Evolutionary conservation across 805 yeast species (phyloP), one percentile per base, ranked within the genome.

Genomic region (Starmerella khaoyaiensis): DNA sequence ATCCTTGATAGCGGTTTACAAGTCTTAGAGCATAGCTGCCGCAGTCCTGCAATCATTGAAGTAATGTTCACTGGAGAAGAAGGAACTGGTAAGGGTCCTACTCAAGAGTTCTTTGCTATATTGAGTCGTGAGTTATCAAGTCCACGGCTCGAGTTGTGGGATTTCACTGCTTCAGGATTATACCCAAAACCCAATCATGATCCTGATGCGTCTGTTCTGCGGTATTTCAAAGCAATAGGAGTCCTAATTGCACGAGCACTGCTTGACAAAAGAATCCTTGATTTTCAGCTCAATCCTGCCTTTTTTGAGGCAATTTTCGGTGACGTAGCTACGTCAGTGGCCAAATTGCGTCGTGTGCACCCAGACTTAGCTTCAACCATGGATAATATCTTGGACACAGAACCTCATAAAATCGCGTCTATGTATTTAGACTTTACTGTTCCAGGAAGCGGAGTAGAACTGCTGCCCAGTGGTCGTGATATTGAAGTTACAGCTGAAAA

Each of bases 1-100:
- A 56, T 87, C 19, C 63, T 90, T 33, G 74, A 74, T 44, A 77
- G 90, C 41, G 93, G 94, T 0, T 57, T 79, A 35, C 81, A 81
- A 50, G 79, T 86, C 2, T 61, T 90, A 57, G 77, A 74, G 30
- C 61, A 71, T 34, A 78, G 82, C 54, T 93, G 90, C 0, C 60
- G 79, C 0, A 68, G 76, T n/a, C 84, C 94, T 1, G 78, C 83
- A 21, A 64, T 80, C 4, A 60, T 87, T 17, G 97, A 87, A 50
- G 75, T 90, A 39, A 94, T 86, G 54, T 87, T 79, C 51, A 73
- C 68, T 45, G 84, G 78, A 46, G 98, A 87, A 55, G 94, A 69
- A 5, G 98, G 97, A n/a, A 77, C 94, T 0, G 98, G 98, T 0
- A 61, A 84, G 31, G 98, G 98, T 0, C 98, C 98, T 3, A 87